Percentiles rank a stretch among this genome's conserved stretches.
These are phyloP conservation scores for Metschnikowia amazonensis DNA, from an alignment of 805 yeast genomes.

Conservation along the genomic window DNA sequence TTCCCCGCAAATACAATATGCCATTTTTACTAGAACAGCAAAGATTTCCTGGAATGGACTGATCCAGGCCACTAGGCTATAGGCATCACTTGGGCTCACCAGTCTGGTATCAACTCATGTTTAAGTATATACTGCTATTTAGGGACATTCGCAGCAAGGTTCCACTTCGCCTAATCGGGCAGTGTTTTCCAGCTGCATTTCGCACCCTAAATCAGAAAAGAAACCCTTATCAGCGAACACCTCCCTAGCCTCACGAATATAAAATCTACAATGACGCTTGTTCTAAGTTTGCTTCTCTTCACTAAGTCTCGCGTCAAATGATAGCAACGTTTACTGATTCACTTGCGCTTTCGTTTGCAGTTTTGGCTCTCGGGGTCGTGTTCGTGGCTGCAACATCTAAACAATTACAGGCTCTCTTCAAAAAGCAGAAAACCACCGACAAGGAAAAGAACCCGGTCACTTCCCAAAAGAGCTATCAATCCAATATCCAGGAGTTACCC, in stretches of 20 bases:
- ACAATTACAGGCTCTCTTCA: neutral
- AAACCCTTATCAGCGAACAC: constrained; percentile 1
- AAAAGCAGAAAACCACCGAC: neutral
- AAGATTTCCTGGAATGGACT: too few relatives aligned
- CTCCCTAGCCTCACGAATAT: neutral
- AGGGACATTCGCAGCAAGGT: neutral
- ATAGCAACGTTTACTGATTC: neutral
- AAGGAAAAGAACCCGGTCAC: constrained; percentile 3
- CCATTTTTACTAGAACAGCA: too few relatives aligned
- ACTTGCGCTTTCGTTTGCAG: constrained; percentile 2
- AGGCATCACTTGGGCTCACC: neutral
- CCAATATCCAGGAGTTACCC: constrained; percentile 23
- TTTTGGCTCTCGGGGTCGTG: neutral
- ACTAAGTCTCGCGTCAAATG: neutral
- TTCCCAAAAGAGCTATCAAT: neutral
- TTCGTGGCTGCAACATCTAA: neutral
- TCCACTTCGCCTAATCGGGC: constrained; percentile 1
- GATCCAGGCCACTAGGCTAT: too few relatives aligned
- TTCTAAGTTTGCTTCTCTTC: neutral
- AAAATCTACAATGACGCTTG: neutral
- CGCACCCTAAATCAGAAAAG: constrained; percentile 6
- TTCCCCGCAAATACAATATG: too few relatives aligned
- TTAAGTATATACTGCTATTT: too few relatives aligned
- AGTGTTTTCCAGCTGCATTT: constrained; percentile 5
- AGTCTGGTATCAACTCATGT: too few relatives aligned